These are phyloP conservation scores for Cercospora sojina DNA, from an alignment of 2,329 filamentous ascomycete species.

Conservation along the genomic window DNA sequence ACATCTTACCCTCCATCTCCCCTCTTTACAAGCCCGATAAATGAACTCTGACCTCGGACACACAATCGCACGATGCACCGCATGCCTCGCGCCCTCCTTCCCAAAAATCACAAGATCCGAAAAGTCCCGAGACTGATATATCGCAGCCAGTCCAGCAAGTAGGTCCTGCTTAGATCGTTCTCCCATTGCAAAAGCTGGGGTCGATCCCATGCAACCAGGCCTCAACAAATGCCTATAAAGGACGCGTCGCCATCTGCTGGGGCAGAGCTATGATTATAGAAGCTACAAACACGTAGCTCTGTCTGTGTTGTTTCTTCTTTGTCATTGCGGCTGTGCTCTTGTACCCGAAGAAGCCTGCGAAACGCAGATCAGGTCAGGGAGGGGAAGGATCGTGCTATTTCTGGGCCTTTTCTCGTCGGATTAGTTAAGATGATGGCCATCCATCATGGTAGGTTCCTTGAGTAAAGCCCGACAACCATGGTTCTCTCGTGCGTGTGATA, in stretches of 20 bases:
- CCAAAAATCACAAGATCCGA: constrained; percentile 26
- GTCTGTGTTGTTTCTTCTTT: neutral
- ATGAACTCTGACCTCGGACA: constrained; percentile 30
- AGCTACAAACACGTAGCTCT: neutral
- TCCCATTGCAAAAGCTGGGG: constrained; percentile 15
- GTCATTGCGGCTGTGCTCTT: constrained; percentile 9
- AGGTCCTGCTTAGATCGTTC: constrained; percentile 24
- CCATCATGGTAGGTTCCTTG: neutral
- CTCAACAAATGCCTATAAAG: neutral
- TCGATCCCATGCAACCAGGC: constrained; percentile 10
- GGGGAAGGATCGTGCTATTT: constrained; percentile 5
- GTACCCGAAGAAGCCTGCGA: neutral
- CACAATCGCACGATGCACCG: constrained; percentile 28
- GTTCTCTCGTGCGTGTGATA: neutral
- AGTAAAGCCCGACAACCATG: neutral
- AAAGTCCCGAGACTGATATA: constrained; percentile 28
- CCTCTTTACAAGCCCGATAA: constrained; percentile 21
- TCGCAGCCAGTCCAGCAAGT: constrained; percentile 20
- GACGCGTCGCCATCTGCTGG: neutral
- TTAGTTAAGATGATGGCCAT: neutral
- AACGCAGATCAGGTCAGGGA: neutral
- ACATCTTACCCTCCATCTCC: constrained; percentile 24
- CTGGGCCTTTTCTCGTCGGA: neutral
- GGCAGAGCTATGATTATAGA: neutral
- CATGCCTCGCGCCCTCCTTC: constrained; percentile 23